Percentiles rank a stretch among this genome's conserved stretches.
Evolutionary conservation across 192 early-diverging fungal genomes (phyloP).

Genomic region (Umbelopsis isabellina): DNA sequence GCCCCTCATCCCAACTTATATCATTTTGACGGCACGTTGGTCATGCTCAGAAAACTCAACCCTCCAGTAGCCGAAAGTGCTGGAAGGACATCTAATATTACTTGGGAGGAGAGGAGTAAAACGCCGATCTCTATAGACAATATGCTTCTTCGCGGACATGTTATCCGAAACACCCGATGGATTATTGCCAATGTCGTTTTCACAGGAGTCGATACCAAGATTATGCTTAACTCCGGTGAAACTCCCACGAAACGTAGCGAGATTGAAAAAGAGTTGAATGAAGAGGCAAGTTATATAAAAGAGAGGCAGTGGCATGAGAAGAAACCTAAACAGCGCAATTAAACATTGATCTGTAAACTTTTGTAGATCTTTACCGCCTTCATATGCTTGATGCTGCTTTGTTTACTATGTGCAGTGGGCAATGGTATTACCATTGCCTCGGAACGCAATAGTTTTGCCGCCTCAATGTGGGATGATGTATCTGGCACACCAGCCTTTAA

Average conservation of each 20-base stretch:
- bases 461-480: conserved; percentile 23
- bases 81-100: neutral
- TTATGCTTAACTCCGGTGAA: conserved; percentile 87
- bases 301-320: neutral
- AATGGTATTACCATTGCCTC: conserved; percentile 41
- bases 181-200: conserved; percentile 79
- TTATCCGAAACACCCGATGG: conserved; percentile 91
- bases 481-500: conserved; percentile 23
- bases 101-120: conserved; percentile 34
- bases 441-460: conserved; percentile 4
- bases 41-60: conserved; percentile 35
- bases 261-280: conserved; percentile 88
- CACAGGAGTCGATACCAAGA: conserved; percentile 91
- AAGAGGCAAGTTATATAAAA: conserved; percentile 50
- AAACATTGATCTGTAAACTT: conserved; percentile 44
- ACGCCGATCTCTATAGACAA: conserved; percentile 81
- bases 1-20: conserved; percentile 79
- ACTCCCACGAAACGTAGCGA: conserved; percentile 89
- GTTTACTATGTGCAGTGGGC: conserved; percentile 56
- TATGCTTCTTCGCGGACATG: conserved; percentile 86
- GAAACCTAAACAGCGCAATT: neutral
- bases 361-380: conserved; percentile 60
- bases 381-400: conserved; percentile 52
- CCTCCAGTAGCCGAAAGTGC: too few relatives aligned
- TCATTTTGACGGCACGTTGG: conserved; percentile 72